Base-by-base conservation (phyloP, 192 early-diverging fungal genomes). In the Backusella tarrabulga region DNA sequence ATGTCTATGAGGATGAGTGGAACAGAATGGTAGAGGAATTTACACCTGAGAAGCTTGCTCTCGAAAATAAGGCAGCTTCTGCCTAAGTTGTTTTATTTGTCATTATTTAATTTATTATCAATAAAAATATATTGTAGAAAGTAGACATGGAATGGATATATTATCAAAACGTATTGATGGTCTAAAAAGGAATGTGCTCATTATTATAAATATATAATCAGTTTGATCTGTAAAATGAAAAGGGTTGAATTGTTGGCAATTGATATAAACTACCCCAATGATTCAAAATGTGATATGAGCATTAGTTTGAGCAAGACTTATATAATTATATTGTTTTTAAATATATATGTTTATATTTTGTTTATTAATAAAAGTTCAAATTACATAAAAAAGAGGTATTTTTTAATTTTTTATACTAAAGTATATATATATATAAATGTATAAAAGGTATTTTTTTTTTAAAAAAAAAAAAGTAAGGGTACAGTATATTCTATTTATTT, bases 401-500 rank as follows among this genome's bases (percentile, higher is more conserved):
- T 63, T 63, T 63, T 6, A 14, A 29, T 29, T 26, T 60, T 63
- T 63, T 29, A 29, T 36, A 19, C 32, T 32, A 32, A 32, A 34
- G 66, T 67, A 34, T 68, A 9, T 68, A 35, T 70, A 26, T 38
- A 70, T 68, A n/a, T 69, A 40, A 21, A 69, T 70, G 34, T 70
- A 38, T 38, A 70, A 70, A 69, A 70, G 38, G 35, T 41, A 38
- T 40, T 40, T 36, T 19, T 40, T 32, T 40, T 40, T 40, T 8
- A 38, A 38, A 38, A 40, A 40, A 40, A 40, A 40, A 38, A 41
- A 70, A 21, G 6, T 23, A 70, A 68, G 34, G 14, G 34, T 60
- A 72, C 21, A 72, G 14, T 32, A 11, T 72, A 17, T 72, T 40
- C 56, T 26, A 54, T 68, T 74, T 85, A 85, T 34, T 73, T 60